phyloP scores from a whole-genome alignment of 1,139 yeast species.

The Kodamaea derodonti region DNA sequence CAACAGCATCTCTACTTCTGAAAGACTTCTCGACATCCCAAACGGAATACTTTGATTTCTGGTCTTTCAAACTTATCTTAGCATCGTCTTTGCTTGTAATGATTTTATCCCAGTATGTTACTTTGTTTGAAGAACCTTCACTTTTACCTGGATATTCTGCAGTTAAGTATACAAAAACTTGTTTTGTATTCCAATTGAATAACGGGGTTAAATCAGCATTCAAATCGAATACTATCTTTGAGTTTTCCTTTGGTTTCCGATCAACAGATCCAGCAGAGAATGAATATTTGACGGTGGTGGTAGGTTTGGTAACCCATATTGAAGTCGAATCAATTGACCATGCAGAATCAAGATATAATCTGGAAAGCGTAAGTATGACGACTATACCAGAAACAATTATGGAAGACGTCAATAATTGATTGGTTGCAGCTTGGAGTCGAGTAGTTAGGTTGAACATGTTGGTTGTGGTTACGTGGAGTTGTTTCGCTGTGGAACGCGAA shows the following conservation, averaged over 20 bases:
- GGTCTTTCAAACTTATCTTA: constrained; percentile 44
- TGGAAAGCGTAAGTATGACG: constrained; percentile 45
- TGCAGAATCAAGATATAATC: constrained; percentile 43
- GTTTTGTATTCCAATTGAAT: constrained; percentile 97
- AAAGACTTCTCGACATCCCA: constrained; percentile 80
- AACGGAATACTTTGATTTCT: constrained; percentile 73
- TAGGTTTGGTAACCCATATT: constrained; percentile 36
- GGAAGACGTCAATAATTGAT: constrained; percentile 53
- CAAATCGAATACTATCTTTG: constrained; percentile 68
- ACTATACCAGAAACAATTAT: constrained; percentile 45
- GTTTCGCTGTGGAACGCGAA: background rate
- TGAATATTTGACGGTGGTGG: constrained; percentile 53
- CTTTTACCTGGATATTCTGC: constrained; percentile 78
- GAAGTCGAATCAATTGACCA: constrained; percentile 42
- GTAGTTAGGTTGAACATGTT: constrained; percentile 38
- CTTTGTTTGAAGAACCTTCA: constrained; percentile 52
- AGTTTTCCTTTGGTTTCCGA: constrained; percentile 76
- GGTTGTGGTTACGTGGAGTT: background rate
- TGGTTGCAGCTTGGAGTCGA: constrained; percentile 51
- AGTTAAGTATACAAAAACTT: constrained; percentile 82
- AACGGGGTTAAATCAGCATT: constrained; percentile 62
- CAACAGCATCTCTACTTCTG: constrained; percentile 61
- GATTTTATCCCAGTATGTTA: constrained; percentile 90
- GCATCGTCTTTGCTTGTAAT: constrained; percentile 60
- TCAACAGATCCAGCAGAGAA: constrained; percentile 70